phyloP scores from a whole-genome alignment of 2,329 filamentous ascomycete genomes.

The Trichophyton benhamiae region DNA sequence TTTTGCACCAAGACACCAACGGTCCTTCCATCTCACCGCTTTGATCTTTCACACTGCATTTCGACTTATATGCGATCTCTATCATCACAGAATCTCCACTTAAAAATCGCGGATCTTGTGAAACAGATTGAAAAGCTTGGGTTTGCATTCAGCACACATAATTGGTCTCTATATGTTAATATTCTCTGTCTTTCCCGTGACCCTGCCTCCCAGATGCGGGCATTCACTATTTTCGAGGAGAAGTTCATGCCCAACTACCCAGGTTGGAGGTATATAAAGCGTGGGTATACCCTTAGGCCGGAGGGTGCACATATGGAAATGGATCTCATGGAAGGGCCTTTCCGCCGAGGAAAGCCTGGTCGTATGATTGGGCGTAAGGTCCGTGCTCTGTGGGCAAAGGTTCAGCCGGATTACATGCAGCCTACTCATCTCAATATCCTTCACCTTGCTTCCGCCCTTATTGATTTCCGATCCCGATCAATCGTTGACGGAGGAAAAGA shows the following conservation, averaged over 20 bases:
- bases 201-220: slow-evolving; percentile 42
- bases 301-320: slow-evolving; percentile 20
- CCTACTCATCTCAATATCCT: slow-evolving; percentile 36
- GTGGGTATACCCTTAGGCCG: slow-evolving; percentile 24
- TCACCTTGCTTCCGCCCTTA: slow-evolving; percentile 30
- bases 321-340: slow-evolving; percentile 22
- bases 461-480: slow-evolving; percentile 26
- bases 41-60: slow-evolving; percentile 39
- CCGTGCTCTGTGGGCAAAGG: slow-evolving; percentile 24
- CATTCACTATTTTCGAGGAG: slow-evolving; percentile 62
- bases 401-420: slow-evolving; percentile 30
- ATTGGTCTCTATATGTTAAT: slow-evolving; percentile 70
- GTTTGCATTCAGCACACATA: slow-evolving; percentile 60
- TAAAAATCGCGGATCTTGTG: slow-evolving; percentile 41
- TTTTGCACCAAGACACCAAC: neutral
- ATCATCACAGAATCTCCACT: slow-evolving; percentile 41
- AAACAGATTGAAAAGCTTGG: slow-evolving; percentile 49
- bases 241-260: slow-evolving; percentile 67
- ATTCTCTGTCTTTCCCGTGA: slow-evolving; percentile 49
- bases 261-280: slow-evolving; percentile 48
- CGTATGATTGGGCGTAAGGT: slow-evolving; percentile 23
- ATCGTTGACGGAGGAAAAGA: slow-evolving; percentile 23
- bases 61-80: slow-evolving; percentile 43
- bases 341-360: slow-evolving; percentile 14
- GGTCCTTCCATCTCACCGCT: slow-evolving; percentile 33